phyloP scores from a whole-genome alignment of 768 basidiomycete genomes.

The Podaxis rugospora region DNA sequence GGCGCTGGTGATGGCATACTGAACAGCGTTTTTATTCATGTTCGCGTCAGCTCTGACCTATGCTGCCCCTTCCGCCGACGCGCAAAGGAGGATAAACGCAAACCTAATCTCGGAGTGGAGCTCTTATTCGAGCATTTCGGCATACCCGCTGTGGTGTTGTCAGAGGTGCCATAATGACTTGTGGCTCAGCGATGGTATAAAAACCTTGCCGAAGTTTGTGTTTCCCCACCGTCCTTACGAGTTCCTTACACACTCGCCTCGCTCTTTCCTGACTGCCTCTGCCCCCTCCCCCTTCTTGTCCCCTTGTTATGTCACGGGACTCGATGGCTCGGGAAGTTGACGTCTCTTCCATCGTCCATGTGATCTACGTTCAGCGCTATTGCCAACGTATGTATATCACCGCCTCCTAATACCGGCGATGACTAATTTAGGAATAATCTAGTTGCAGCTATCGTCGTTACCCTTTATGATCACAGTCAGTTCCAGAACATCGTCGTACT shows the following conservation, averaged over 20 bases:
- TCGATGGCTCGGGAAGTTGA: not conserved
- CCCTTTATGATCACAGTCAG: slow-evolving; percentile 22
- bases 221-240: not conserved
- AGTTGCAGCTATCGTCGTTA: slow-evolving; percentile 19
- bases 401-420: not conserved
- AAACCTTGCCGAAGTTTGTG: not conserved
- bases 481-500: not conserved
- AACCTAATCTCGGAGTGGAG: not conserved
- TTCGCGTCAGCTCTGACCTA: slow-evolving; percentile 18
- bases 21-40: too few species aligned
- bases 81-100: too few species aligned
- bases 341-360: not conserved
- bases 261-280: not conserved
- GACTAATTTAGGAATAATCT: not conserved
- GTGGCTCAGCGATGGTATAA: not conserved
- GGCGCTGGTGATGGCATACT: too few species aligned
- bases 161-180: not conserved
- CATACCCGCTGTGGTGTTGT: not conserved
- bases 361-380: slow-evolving; percentile 16
- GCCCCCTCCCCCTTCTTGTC: not conserved
- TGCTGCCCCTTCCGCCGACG: not conserved
- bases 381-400: slow-evolving; percentile 18
- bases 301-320: not conserved
- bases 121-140: not conserved
- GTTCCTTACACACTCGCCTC: not conserved